phyloP scores from a whole-genome alignment of 176 grass and related monocot genomes.

The Areca catechu region DNA sequence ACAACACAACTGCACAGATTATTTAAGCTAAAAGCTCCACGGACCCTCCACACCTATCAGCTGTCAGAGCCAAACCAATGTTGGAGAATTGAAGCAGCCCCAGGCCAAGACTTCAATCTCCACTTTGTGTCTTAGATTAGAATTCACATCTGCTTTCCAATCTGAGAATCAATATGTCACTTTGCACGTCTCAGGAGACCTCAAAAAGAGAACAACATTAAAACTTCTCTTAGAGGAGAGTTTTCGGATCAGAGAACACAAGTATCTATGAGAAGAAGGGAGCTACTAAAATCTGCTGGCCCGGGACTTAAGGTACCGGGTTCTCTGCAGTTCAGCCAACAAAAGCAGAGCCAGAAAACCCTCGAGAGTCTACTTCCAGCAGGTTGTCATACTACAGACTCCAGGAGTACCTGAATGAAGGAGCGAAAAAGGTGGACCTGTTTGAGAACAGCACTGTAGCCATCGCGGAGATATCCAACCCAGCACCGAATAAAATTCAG shows the following conservation, averaged over 20 bases:
- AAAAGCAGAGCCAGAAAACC: constrained; percentile 25
- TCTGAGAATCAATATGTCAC: constrained; percentile 10
- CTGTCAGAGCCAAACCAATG: no score
- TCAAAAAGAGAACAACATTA: constrained; percentile 31
- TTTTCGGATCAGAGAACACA: background rate
- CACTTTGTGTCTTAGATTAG: no score
- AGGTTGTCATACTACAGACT: constrained; percentile 67
- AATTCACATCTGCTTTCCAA: no score
- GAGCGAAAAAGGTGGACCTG: constrained; percentile 48
- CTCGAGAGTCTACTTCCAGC: constrained; percentile 40
- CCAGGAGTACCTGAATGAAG: constrained; percentile 57
- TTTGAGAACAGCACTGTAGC: constrained; percentile 63
- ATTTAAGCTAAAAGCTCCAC: no score
- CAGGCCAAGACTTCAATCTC: no score
- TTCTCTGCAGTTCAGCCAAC: background rate
- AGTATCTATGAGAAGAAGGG: constrained; percentile 25
- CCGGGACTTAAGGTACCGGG: constrained; percentile 23
- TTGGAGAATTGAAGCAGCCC: no score
- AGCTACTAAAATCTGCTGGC: constrained; percentile 34
- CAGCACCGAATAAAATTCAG: constrained; percentile 24
- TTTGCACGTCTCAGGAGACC: constrained; percentile 38
- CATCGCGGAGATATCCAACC: constrained; percentile 52
- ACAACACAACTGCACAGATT: no score
- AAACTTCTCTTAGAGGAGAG: constrained; percentile 2
- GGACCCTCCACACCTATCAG: no score